A percentile compares a stretch with the other conserved stretches of the same genome.
Conservation (phyloP, 805 yeast species). For the Wickerhamiella domercqiae region DNA sequence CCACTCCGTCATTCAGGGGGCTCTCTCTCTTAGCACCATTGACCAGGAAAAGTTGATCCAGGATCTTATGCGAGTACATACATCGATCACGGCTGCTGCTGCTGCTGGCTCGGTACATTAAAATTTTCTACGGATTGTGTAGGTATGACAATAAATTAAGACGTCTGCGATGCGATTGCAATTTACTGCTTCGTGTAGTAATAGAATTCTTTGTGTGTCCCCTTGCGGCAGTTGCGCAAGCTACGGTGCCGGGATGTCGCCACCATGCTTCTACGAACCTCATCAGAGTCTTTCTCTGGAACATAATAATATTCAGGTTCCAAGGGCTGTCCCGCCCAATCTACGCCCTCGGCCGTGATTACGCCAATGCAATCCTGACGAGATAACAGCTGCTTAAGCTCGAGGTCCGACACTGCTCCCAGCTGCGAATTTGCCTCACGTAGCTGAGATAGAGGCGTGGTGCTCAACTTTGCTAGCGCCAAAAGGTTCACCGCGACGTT, state of each 20-base stretch:
- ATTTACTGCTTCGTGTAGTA: conserved; percentile 30
- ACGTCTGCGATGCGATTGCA: too few species aligned
- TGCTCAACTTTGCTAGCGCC: conserved; percentile 77
- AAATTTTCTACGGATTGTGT: too few species aligned
- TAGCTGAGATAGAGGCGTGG: conserved; percentile 68
- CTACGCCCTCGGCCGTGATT: conserved; percentile 78
- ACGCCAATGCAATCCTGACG: conserved; percentile 59
- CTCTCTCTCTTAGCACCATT: conserved; percentile 19
- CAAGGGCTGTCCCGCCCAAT: conserved; percentile 88
- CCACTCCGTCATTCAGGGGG: conserved; percentile 59
- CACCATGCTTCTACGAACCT: conserved; percentile 53
- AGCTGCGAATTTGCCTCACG: conserved; percentile 45
- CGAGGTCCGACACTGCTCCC: conserved; percentile 26
- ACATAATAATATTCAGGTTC: conserved; percentile 90
- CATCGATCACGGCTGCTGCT: neutral
- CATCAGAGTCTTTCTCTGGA: conserved; percentile 66
- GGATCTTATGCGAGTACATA: neutral
- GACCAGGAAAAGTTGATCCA: conserved; percentile 8
- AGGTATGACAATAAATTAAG: too few species aligned
- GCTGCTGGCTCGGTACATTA: too few species aligned
- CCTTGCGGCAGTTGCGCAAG: conserved; percentile 72
- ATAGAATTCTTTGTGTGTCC: conserved; percentile 73
- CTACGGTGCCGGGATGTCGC: conserved; percentile 64
- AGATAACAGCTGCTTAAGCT: conserved; percentile 24
- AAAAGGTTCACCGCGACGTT: conserved; percentile 66